These are phyloP conservation scores for Calonectria leucothoes DNA, from an alignment of 2,329 filamentous ascomycete genomes.

Conservation along the genomic window DNA sequence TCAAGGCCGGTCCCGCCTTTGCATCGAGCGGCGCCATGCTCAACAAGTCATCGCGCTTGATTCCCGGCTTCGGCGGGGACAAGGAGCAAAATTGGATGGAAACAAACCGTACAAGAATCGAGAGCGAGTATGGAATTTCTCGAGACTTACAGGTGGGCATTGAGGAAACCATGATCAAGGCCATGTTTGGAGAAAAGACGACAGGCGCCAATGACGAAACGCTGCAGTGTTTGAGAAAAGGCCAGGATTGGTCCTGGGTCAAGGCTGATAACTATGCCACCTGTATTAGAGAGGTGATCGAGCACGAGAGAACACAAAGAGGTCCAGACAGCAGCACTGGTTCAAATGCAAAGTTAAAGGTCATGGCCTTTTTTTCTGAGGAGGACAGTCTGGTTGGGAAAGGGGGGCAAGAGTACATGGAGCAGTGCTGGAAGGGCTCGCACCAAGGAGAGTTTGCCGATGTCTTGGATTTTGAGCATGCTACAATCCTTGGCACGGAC, in stretches of 20 bases:
- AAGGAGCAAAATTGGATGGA: constrained; percentile 10
- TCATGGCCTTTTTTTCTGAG: constrained; percentile 27
- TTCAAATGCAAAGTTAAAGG: constrained; percentile 9
- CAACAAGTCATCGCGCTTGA: constrained; percentile 10
- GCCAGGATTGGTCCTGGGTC: constrained; percentile 21
- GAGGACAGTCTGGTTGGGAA: constrained; percentile 29
- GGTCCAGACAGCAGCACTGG: neutral
- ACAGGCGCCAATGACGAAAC: constrained; percentile 34
- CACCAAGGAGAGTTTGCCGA: constrained; percentile 9
- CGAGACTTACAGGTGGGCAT: constrained; percentile 21
- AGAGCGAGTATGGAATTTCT: constrained; percentile 17
- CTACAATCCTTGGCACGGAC: constrained; percentile 17
- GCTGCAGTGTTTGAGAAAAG: constrained; percentile 29
- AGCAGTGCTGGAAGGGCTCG: constrained; percentile 27
- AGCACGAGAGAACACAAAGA: neutral
- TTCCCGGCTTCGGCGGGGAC: neutral
- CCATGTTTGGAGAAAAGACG: constrained; percentile 31
- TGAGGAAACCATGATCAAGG: constrained; percentile 9
- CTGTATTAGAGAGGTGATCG: constrained; percentile 22
- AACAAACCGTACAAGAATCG: constrained; percentile 13
- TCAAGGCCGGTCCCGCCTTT: constrained; percentile 15
- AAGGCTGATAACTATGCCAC: constrained; percentile 24
- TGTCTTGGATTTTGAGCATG: constrained; percentile 25
- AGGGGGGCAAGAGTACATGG: constrained; percentile 29
- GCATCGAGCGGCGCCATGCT: constrained; percentile 23